Conservation (phyloP, 2,329 filamentous ascomycete genomes). For the Pseudonectria buxi region DNA sequence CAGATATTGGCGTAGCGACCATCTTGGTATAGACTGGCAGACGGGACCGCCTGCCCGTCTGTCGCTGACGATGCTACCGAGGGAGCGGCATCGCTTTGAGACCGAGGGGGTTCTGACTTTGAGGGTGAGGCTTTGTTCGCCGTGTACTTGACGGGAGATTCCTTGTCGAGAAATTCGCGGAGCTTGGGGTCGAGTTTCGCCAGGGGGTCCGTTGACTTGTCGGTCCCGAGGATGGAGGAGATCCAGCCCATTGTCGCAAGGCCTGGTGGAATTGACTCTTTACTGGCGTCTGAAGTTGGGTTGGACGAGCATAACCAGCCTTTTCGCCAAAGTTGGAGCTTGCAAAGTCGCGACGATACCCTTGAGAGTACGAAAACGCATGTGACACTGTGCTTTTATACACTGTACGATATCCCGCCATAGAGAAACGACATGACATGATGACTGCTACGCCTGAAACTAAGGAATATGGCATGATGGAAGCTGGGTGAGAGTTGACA, state of each 20-base stretch:
- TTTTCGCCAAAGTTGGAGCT: not conserved
- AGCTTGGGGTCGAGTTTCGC: slow-evolving; percentile 74
- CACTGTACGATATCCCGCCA: slow-evolving; percentile 11
- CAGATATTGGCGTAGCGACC: slow-evolving; percentile 77
- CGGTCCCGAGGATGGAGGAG: slow-evolving; percentile 45
- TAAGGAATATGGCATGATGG: no score
- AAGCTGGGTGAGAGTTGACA: no score
- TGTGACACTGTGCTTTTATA: slow-evolving; percentile 10
- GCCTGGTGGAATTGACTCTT: not conserved
- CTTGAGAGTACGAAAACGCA: slow-evolving; percentile 11
- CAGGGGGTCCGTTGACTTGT: slow-evolving; percentile 50
- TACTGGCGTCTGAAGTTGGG: not conserved
- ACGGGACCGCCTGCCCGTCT: slow-evolving; percentile 32
- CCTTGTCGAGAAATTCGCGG: slow-evolving; percentile 76
- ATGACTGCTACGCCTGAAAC: no score
- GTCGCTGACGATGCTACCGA: slow-evolving; percentile 11
- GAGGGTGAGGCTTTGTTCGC: slow-evolving; percentile 19
- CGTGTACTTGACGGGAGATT: slow-evolving; percentile 67
- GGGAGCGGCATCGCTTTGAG: slow-evolving; percentile 6
- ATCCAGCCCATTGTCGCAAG: slow-evolving; percentile 48
- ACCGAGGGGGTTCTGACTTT: slow-evolving; percentile 5
- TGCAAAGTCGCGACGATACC: slow-evolving; percentile 11
- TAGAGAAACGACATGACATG: no score
- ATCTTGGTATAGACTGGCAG: slow-evolving; percentile 49
- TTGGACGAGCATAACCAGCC: not conserved